Percentiles rank a stretch among this genome's conserved stretches.
phyloP scores from a whole-genome alignment of 805 yeast species.

The Pichia membranifaciens region DNA sequence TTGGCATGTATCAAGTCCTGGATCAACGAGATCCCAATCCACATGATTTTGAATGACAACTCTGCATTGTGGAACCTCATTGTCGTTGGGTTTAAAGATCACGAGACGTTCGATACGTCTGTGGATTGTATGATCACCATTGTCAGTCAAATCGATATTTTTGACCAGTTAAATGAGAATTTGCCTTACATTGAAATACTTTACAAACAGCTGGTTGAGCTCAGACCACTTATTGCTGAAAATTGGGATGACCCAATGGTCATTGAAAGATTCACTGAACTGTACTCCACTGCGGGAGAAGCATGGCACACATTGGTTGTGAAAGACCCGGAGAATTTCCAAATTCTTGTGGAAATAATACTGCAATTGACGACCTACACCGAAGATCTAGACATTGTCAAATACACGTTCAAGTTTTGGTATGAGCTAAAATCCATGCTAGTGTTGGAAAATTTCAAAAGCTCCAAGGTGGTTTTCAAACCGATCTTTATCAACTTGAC shows the following conservation, averaged over 20 bases:
- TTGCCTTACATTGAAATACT: conserved; percentile 10
- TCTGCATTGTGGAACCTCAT: conserved; percentile 59
- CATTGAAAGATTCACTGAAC: conserved; percentile 62
- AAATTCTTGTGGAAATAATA: conserved; percentile 66
- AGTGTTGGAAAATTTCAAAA: conserved; percentile 50
- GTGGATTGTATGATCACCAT: conserved; percentile 82
- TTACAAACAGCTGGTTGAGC: conserved; percentile 58
- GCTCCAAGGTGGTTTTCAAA: conserved; percentile 42
- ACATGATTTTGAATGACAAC: conserved; percentile 54
- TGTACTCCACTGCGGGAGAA: conserved; percentile 90
- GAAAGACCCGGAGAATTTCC: conserved; percentile 60
- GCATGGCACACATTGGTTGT: conserved; percentile 89
- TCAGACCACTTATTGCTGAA: conserved; percentile 48
- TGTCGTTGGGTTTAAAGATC: conserved; percentile 52
- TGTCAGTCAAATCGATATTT: conserved; percentile 74
- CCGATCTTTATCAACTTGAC: conserved; percentile 57
- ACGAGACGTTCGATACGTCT: conserved; percentile 74
- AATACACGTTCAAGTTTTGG: conserved; percentile 92
- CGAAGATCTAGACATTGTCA: conserved; percentile 81
- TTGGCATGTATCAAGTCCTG: conserved; percentile 81
- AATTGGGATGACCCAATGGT: conserved; percentile 55
- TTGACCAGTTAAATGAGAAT: conserved; percentile 59
- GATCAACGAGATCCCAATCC: conserved; percentile 82
- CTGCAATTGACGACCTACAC: conserved; percentile 66
- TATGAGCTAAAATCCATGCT: conserved; percentile 70